Base-by-base conservation (phyloP, 169 alveolate genomes). In the Plasmodium yoelii region DNA sequence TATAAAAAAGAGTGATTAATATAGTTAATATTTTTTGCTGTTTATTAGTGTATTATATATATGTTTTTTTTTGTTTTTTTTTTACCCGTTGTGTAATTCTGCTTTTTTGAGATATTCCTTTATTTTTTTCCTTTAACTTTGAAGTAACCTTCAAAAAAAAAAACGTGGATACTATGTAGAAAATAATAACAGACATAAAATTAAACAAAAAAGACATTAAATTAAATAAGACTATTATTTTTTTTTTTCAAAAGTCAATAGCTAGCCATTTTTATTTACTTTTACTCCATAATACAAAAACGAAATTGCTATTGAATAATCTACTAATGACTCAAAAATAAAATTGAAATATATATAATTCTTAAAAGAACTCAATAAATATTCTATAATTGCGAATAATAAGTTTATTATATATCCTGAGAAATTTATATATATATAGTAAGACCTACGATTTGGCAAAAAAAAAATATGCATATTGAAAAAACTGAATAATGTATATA, bases 271-370 rank as follows among this genome's bases (percentile, higher is more conserved):
- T 65, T 15, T 59, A 59, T 47, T 34, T 18, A 75, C 88, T 68
- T 75, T 75, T 26, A 75, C n/a, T n/a, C 88, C 88, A 47, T 75
- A 75, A 59, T 75, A 75, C 12, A 75, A 28, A 42, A 75, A 75
- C 7, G 64, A 74, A 44, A 63, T 64, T 26, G 77, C 88, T 63
- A 75, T 75, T 75, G 63, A 5, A 44, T 75, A 75, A 49, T 75
- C 88, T 12, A 75, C 34, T 39, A 75, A 26, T 3, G 88, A 61
- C 53, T 75, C 88, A 56, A 75, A 44, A 67, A 75, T 75, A 59
- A 61, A 75, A 56, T 75, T 75, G 42, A 63, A 75, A 61, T 46
- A 75, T 26, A 75, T 63, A 26, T 75, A 75, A 46, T 75, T 63
- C 24, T 34, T 44, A 67, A 63, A 75, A 4, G 88, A 39, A 34